Evolutionary conservation across 2,329 filamentous ascomycete genomes (phyloP).

Genomic region (Verticillium tricorpus): DNA sequence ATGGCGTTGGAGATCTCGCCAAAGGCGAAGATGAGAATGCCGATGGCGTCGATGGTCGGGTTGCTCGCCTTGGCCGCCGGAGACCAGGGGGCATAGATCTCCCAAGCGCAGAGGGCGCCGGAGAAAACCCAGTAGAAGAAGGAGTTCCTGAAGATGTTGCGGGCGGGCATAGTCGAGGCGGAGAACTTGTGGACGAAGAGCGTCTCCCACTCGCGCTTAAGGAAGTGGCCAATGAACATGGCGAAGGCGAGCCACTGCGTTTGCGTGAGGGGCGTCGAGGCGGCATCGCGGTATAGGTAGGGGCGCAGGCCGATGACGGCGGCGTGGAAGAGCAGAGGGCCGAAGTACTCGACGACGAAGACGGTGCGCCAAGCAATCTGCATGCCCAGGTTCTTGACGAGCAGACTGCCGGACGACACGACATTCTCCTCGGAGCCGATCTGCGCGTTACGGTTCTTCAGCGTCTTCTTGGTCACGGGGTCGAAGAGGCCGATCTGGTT

Average conservation of each 20-base stretch:
- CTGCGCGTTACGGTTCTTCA: conserved; percentile 57
- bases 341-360: conserved; percentile 92
- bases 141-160: conserved; percentile 93
- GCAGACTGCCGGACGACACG: conserved; percentile 51
- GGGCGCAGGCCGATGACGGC: conserved; percentile 68
- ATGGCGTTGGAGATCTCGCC: conserved; percentile 78
- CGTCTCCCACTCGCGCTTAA: conserved; percentile 94
- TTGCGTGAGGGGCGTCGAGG: conserved; percentile 50
- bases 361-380: conserved; percentile 93
- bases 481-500: conserved; percentile 62
- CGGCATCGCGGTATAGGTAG: conserved; percentile 45
- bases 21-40: conserved; percentile 67
- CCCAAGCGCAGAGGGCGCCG: conserved; percentile 76
- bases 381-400: conserved; percentile 88
- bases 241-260: conserved; percentile 70
- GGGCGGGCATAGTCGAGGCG: conserved; percentile 84
- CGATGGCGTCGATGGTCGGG: conserved; percentile 56
- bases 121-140: conserved; percentile 88
- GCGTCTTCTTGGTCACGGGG: conserved; percentile 54
- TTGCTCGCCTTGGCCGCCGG: conserved; percentile 53
- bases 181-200: conserved; percentile 94
- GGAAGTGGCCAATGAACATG: conserved; percentile 77
- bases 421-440: conserved; percentile 45
- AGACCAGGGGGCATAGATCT: conserved; percentile 75
- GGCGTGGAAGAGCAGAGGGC: conserved; percentile 83